Percentiles rank a stretch among this genome's conserved stretches.
Evolutionary conservation across 257 asterid genomes (phyloP).

Genomic region (Scutellaria barbata): DNA sequence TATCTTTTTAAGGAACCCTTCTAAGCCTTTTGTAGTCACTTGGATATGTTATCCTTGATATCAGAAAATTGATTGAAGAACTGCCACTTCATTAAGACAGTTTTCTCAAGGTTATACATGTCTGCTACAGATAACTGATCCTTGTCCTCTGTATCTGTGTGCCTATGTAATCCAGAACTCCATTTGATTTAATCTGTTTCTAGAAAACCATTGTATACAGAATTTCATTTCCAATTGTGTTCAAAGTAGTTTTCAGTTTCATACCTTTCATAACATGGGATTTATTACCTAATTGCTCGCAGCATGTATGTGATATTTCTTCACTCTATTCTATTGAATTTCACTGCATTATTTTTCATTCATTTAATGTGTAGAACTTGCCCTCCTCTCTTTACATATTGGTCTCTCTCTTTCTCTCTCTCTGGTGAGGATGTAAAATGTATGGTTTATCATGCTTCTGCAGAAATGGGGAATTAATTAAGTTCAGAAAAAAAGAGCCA

Average conservation of each 20-base stretch:
- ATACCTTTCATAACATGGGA: not conserved
- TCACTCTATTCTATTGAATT: not conserved
- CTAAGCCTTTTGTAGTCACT: not conserved
- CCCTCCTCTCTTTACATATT: too few relatives aligned
- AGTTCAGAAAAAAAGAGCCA: conserved; percentile 35
- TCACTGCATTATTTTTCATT: not conserved
- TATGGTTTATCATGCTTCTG: conserved; percentile 35
- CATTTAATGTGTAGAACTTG: conserved; percentile 3
- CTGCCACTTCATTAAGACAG: not conserved
- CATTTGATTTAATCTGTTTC: not conserved
- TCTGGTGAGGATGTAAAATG: conserved; percentile 20
- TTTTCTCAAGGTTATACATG: conserved; percentile 8
- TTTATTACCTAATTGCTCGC: not conserved
- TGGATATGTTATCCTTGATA: not conserved
- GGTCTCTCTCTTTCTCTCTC: not conserved
- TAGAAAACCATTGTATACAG: not conserved
- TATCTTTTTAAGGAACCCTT: not conserved
- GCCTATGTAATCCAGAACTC: not conserved
- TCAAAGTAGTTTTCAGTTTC: not conserved
- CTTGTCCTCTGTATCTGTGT: not conserved
- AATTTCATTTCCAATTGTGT: not conserved
- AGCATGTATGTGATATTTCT: not conserved
- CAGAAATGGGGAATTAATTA: conserved; percentile 40
- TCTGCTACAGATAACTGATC: not conserved
- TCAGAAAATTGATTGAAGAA: not conserved